Conservation (phyloP, 2,329 filamentous ascomycete genomes). For the Fusarium pseudocircinatum region DNA sequence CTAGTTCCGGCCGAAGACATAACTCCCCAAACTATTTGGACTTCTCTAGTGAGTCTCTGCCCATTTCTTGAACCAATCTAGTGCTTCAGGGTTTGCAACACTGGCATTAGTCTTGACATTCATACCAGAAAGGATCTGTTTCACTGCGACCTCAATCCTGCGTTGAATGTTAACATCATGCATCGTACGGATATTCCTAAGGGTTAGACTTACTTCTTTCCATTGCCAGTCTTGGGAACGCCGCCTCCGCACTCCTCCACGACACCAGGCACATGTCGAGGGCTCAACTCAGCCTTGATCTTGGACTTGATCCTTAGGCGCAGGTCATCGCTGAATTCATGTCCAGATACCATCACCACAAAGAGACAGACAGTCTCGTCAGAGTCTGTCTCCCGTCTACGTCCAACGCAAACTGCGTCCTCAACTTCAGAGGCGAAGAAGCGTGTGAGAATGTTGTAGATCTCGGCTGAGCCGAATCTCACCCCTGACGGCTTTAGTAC, state of each 20-base stretch:
- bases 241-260: slow-evolving; percentile 81
- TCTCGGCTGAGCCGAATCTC: slow-evolving; percentile 91
- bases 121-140: slow-evolving; percentile 91
- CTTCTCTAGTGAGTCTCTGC: slow-evolving; percentile 59
- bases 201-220: slow-evolving; percentile 79
- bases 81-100: slow-evolving; percentile 88
- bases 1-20: not conserved
- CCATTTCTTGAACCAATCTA: slow-evolving; percentile 91
- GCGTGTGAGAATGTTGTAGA: slow-evolving; percentile 91
- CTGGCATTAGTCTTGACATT: slow-evolving; percentile 89
- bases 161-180: slow-evolving; percentile 16
- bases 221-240: slow-evolving; percentile 91
- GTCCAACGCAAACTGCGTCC: slow-evolving; percentile 88
- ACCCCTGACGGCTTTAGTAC: slow-evolving; percentile 93
- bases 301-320: slow-evolving; percentile 70
- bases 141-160: slow-evolving; percentile 92
- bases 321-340: slow-evolving; percentile 67
- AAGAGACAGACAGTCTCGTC: slow-evolving; percentile 93
- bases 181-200: not conserved
- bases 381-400: slow-evolving; percentile 73
- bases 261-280: slow-evolving; percentile 86
- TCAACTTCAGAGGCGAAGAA: slow-evolving; percentile 82
- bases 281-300: slow-evolving; percentile 82
- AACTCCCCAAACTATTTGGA: too few relatives aligned
- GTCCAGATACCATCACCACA: slow-evolving; percentile 74